A percentile compares a stretch with the other conserved stretches of the same genome.
Conservation (phyloP, 352 stramenopile genomes). For the Stephanocyclus meneghinianus region DNA sequence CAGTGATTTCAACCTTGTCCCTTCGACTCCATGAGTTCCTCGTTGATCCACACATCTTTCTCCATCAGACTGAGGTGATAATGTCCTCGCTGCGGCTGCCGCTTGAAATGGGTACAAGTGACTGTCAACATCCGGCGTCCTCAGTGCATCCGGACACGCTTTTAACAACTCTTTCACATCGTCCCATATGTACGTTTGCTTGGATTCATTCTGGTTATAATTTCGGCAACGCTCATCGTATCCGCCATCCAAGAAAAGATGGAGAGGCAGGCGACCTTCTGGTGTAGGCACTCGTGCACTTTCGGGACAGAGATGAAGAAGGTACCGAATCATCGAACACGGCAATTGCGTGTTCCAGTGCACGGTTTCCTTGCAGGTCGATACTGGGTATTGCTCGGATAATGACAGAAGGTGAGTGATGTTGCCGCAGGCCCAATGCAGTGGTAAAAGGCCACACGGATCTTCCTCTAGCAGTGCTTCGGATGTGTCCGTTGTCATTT, state of each 20-base stretch:
- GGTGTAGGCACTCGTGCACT: constrained; percentile 24
- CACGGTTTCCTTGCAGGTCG: background rate
- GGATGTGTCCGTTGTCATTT: background rate
- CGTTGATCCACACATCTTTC: background rate
- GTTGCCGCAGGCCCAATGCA: constrained; percentile 40
- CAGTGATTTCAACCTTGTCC: constrained; percentile 6
- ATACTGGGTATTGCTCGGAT: background rate
- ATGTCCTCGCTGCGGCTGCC: background rate
- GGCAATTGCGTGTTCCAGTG: constrained; percentile 33
- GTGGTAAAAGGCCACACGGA: constrained; percentile 32
- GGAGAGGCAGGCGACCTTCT: constrained; percentile 26
- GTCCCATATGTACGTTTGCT: background rate
- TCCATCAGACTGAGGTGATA: background rate
- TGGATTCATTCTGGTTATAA: background rate
- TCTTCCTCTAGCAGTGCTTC: constrained; percentile 21
- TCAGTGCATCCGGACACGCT: constrained; percentile 32
- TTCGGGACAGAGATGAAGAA: constrained; percentile 24
- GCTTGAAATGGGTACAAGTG: constrained; percentile 46
- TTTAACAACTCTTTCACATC: constrained; percentile 37
- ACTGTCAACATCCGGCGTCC: constrained; percentile 25
- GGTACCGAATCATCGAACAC: constrained; percentile 32
- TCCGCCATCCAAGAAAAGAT: constrained; percentile 18
- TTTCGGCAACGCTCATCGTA: background rate
- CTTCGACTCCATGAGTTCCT: background rate
- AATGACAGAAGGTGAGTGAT: background rate